Conservation (phyloP, 768 basidiomycete species). For the Xanthoconium stramineum region DNA sequence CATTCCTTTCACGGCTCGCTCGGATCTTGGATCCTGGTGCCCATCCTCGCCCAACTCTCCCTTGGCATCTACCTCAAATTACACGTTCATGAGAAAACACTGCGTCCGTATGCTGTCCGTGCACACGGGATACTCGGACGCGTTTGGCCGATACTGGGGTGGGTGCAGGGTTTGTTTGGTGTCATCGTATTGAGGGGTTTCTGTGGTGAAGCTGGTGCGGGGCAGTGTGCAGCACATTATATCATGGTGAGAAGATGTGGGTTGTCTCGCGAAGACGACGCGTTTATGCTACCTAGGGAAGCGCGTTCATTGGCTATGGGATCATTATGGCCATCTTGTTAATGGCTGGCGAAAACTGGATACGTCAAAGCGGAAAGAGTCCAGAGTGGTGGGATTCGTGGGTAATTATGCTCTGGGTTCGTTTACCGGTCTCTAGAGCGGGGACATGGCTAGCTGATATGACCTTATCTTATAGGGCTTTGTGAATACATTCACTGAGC, state of each 20-base stretch:
- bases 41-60: conserved; percentile 61
- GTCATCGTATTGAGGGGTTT: conserved; percentile 71
- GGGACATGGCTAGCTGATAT: background rate
- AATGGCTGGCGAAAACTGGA: conserved; percentile 75
- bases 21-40: conserved; percentile 48
- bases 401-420: conserved; percentile 53
- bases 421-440: conserved; percentile 17
- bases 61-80: conserved; percentile 90
- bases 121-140: conserved; percentile 82
- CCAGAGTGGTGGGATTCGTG: conserved; percentile 89
- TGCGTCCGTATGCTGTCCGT: conserved; percentile 68
- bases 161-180: conserved; percentile 89
- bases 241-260: conserved; percentile 52
- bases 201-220: conserved; percentile 67
- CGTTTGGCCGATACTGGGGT: conserved; percentile 78
- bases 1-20: conserved; percentile 72
- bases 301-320: conserved; percentile 87
- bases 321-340: conserved; percentile 77
- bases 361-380: conserved; percentile 63
- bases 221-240: conserved; percentile 87
- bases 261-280: conserved; percentile 10
- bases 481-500: conserved; percentile 94
- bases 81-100: conserved; percentile 76
- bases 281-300: conserved; percentile 44
- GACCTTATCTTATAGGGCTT: conserved; percentile 9